Evolutionary conservation across 2,329 filamentous ascomycete species (phyloP), one percentile per base, ranked within the genome.

Genomic region (Hymenoscyphus infarciens): DNA sequence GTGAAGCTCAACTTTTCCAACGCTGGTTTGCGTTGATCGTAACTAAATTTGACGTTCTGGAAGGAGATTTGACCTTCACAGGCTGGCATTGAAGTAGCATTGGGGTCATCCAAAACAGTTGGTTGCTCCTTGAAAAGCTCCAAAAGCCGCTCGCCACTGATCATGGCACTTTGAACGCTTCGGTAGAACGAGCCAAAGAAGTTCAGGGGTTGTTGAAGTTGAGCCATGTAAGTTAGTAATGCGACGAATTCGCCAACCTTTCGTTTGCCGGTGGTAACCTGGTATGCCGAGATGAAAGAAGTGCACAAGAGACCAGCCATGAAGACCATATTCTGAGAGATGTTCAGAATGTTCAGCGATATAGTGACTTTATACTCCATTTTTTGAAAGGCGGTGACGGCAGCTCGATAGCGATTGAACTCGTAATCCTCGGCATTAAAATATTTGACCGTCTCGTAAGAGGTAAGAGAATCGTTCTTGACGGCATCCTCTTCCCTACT

Each of bases 381-480:
- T 49, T 78, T 78, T 73, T 94, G 91, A 74, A 87, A 94, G 61
- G 83, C 84, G 55, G 79, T 79, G 61, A 95, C 90, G 29, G 90
- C 89, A 54, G 82, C 77, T 56, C 87, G 83, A 72, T 92, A 94
- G 27, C 91, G 84, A 57, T 82, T 79, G 68, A 92, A 92, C 72
- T 95, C 91, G 72, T 90, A 93, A 1, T 84, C 80, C 72, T 94
- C 91, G 7, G 90, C 90, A 70, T 94, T 94, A 81, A 95, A 95
- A 72, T 94, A 94, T 74, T 94, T 95, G 74, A 94, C 91, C 1
- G 90, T 94, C 78, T 99, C 95, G 75, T 98, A 99, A n/a, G 92
- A 96, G 66, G 95, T 92, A 80, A 99, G 95, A 0, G 95, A 98
- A 75, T 99, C 95, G 74, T 97, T 98, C 78, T 98, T 98, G 69